Percentiles rank a stretch among this genome's conserved stretches.
Conservation (phyloP, 176 grass and related monocot genomes). For the Aegilops tauschii region DNA sequence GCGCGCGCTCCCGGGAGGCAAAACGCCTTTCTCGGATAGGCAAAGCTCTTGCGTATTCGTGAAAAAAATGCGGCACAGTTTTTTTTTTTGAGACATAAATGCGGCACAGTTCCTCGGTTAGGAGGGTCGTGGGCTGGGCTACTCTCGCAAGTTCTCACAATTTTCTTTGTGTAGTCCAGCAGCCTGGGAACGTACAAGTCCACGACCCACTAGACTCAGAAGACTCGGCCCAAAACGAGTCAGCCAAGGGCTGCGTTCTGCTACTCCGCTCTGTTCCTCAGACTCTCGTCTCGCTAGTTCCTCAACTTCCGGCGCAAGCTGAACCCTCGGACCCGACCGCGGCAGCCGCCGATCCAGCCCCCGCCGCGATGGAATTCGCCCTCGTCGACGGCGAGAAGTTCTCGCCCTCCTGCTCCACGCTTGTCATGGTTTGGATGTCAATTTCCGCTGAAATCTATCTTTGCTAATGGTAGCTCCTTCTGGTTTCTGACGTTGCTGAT, state of each 20-base stretch:
- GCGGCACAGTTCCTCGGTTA: too few species aligned
- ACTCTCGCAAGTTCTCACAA: too few species aligned
- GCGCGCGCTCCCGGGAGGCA: too few species aligned
- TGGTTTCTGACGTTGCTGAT: not conserved
- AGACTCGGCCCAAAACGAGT: not conserved
- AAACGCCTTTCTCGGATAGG: too few species aligned
- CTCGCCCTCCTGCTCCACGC: constrained; percentile 53
- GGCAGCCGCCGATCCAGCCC: not conserved
- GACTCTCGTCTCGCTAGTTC: not conserved
- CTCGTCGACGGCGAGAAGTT: constrained; percentile 53
- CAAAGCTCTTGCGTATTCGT: too few species aligned
- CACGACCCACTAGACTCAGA: not conserved
- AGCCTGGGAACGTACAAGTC: not conserved
- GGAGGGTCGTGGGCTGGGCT: too few species aligned
- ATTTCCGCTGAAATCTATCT: not conserved
- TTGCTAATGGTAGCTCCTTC: not conserved
- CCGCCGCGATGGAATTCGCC: constrained; percentile 58
- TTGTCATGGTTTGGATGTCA: constrained; percentile 57
- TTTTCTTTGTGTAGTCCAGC: too few species aligned
- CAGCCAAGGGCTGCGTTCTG: not conserved
- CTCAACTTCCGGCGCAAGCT: constrained; percentile 36
- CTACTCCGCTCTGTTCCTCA: not conserved
- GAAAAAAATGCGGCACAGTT: too few species aligned
- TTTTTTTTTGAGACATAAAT: too few species aligned
- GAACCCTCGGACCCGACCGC: not conserved